These are phyloP conservation scores for Rutstroemia sp. DNA, from an alignment of 2,329 filamentous ascomycete species.

Conservation along the genomic window DNA sequence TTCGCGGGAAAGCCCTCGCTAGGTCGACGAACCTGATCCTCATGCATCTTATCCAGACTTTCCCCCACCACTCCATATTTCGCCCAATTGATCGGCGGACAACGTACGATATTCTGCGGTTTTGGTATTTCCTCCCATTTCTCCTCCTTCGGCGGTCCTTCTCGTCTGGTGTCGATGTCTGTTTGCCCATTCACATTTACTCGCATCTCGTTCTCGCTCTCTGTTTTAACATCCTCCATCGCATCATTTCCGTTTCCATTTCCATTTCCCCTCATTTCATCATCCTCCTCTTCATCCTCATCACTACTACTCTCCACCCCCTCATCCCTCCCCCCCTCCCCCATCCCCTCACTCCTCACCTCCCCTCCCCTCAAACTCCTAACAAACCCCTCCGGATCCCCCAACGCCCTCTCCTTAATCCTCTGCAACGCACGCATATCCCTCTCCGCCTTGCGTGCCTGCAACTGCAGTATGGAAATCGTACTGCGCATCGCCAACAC, in stretches of 20 bases:
- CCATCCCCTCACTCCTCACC: constrained; percentile 33
- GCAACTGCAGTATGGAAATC: constrained; percentile 79
- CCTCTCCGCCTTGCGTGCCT: constrained; percentile 67
- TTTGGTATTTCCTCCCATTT: constrained; percentile 61
- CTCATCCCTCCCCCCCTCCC: constrained; percentile 24
- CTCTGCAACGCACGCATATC: constrained; percentile 66
- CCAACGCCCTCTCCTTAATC: constrained; percentile 63
- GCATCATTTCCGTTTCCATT: background rate
- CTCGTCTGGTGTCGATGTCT: background rate
- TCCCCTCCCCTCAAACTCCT: constrained; percentile 58
- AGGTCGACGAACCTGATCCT: constrained; percentile 66
- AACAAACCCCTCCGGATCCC: constrained; percentile 65
- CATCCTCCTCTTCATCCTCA: constrained; percentile 8
- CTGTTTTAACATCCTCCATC: background rate
- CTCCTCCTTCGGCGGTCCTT: background rate
- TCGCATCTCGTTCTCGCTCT: background rate
- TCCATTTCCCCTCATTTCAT: constrained; percentile 13
- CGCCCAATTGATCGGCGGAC: constrained; percentile 87
- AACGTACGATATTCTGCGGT: constrained; percentile 75
- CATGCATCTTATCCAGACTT: constrained; percentile 75
- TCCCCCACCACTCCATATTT: constrained; percentile 89
- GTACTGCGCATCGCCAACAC: constrained; percentile 79
- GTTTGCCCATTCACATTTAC: background rate
- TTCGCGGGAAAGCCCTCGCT: constrained; percentile 44
- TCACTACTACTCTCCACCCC: constrained; percentile 17